Evolutionary conservation across 176 grass and related monocot genomes (phyloP).

Genomic region (Coix lacrymajobi): DNA sequence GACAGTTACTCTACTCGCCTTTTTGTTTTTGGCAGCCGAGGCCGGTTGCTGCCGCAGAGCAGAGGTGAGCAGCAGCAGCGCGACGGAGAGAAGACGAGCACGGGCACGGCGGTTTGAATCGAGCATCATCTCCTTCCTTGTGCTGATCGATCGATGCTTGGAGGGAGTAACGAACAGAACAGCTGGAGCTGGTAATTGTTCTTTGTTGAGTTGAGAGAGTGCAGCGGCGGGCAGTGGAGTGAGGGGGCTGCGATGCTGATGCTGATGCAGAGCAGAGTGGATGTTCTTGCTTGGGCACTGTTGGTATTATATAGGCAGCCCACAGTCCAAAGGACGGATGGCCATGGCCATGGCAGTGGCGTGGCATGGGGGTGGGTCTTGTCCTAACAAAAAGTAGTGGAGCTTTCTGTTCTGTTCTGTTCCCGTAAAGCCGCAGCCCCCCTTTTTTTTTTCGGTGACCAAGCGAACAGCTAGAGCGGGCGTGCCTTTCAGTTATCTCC

Average conservation of each 20-base stretch:
- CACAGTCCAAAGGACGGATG: neutral
- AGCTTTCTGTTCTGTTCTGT: conserved; percentile 18
- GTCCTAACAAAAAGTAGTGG: conserved; percentile 18
- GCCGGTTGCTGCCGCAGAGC: neutral
- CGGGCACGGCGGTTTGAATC: neutral
- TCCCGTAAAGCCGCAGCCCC: conserved; percentile 6
- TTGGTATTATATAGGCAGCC: conserved; percentile 13
- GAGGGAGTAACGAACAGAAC: neutral
- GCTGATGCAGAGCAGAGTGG: neutral
- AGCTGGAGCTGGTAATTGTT: neutral
- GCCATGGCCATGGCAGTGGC: neutral
- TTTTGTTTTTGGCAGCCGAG: conserved; percentile 3
- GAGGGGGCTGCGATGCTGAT: neutral
- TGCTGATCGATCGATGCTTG: neutral
- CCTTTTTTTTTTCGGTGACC: neutral
- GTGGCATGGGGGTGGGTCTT: neutral
- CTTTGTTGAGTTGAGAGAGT: too few species aligned
- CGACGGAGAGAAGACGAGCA: neutral
- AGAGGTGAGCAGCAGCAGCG: neutral
- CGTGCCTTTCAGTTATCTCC: conserved; percentile 9
- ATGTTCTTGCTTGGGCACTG: neutral
- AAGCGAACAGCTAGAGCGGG: too few species aligned
- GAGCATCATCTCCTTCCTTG: neutral
- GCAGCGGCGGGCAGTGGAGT: neutral
- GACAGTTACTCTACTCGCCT: neutral